Evolutionary conservation across 176 grass and related monocot genomes (phyloP).

Genomic region (Musa acuminata): DNA sequence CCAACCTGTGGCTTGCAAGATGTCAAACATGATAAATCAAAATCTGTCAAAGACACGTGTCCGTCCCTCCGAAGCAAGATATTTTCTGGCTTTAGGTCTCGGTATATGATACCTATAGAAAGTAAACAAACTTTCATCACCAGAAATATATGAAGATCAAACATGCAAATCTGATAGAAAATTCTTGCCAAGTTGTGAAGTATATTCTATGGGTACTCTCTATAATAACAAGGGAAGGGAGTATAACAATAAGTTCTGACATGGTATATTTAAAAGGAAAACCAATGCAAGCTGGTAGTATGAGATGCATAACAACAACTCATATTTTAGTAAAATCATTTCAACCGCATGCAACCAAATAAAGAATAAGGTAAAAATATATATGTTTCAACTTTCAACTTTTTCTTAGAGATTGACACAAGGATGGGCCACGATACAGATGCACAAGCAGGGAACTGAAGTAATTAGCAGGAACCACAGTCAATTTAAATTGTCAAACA

Average conservation of each 20-base stretch:
- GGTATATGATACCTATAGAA: conserved; percentile 73
- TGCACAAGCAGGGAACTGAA: too few relatives aligned
- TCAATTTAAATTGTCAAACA: too few relatives aligned
- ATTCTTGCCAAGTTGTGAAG: not conserved
- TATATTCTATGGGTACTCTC: too few relatives aligned
- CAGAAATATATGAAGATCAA: not conserved
- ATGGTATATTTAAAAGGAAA: not conserved
- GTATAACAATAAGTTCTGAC: not conserved
- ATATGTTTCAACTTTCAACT: too few relatives aligned
- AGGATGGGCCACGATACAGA: too few relatives aligned
- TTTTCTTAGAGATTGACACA: too few relatives aligned
- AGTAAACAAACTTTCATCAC: not conserved
- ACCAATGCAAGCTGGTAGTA: not conserved
- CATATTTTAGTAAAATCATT: too few relatives aligned
- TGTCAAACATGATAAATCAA: conserved; percentile 87
- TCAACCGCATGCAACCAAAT: too few relatives aligned
- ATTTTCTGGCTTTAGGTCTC: conserved; percentile 91
- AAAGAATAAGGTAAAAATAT: too few relatives aligned
- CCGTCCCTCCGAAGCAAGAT: conserved; percentile 76
- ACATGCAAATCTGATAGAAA: not conserved
- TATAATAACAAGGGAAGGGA: not conserved
- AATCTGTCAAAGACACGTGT: conserved; percentile 77
- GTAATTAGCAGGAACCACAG: too few relatives aligned
- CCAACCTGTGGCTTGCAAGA: conserved; percentile 66
- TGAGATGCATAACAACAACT: not conserved